Evolutionary conservation across 495 filamentous ascomycete genomes (phyloP), one percentile per base, ranked within the genome.

Genomic region (Hypoxylon fuscum): DNA sequence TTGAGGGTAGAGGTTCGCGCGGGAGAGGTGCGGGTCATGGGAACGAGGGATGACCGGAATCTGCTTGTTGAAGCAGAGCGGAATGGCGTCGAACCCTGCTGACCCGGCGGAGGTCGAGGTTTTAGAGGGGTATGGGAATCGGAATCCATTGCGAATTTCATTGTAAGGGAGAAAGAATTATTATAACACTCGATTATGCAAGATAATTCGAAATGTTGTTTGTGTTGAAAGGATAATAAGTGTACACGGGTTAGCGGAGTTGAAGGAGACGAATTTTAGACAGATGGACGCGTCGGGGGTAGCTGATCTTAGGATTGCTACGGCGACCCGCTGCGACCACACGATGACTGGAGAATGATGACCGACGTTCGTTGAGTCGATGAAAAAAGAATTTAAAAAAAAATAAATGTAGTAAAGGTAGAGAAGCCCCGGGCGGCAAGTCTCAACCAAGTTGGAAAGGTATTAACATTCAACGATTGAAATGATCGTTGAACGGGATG

Each of bases 21-120:
- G 18, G 69, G 59, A 2, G 63, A 56, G 41, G 69, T 35, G 27
- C 50, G 48, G 37, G 27, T 60, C 60, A 63, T 47, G 20, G 69
- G 67, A 7, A 72, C 69, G 43, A 72, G 69, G 7, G 69, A 72
- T 1, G 69, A 72, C 23, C 64, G 56, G 22, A 72, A 72, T 60
- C 62, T 62, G 40, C 38, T 72, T 31, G 63, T 23, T 17, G 66
- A 65, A 58, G 55, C 57, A 44, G 69, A 72, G 32, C 69, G 67
- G 43, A 70, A 72, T 21, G 69, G 69, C n/a, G 69, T 68, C 40
- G 66, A 72, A 43, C 69, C 69, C 45, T 62, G 69, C 25, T 70
- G 63, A 32, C 66, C 66, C 48, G 69, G 69, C 11, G 63, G 49
- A 12, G 69, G 66, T 47, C 69, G 69, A 53, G 66, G 43, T 35